Conservation (phyloP, 2,329 filamentous ascomycete genomes). For the Epichloe scottii region DNA sequence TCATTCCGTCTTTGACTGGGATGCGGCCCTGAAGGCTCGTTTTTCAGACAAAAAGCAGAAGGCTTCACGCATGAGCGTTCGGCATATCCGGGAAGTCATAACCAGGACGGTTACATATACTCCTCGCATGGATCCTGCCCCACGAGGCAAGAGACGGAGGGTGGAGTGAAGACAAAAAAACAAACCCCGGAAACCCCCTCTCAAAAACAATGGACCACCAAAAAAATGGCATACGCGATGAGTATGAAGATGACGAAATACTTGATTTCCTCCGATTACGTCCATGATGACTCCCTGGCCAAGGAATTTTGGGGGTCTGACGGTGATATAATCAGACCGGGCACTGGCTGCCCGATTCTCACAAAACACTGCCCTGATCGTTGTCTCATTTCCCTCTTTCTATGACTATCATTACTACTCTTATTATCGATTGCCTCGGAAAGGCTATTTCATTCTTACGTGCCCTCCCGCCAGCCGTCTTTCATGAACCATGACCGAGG, state of each 20-base stretch:
- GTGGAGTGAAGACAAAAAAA: conserved; percentile 24
- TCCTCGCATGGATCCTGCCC: conserved; percentile 73
- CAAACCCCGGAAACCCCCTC: background rate
- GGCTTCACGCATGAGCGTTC: conserved; percentile 46
- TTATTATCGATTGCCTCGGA: background rate
- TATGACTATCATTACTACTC: background rate
- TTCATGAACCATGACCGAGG: background rate
- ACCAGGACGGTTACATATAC: conserved; percentile 93
- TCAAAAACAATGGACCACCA: background rate
- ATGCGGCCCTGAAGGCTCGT: conserved; percentile 53
- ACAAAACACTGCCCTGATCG: background rate
- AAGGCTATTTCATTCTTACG: background rate
- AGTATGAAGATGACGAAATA: background rate
- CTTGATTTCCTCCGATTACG: conserved; percentile 5
- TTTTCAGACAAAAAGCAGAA: conserved; percentile 50
- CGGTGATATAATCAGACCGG: background rate
- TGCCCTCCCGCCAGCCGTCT: background rate
- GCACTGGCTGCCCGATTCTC: conserved; percentile 1
- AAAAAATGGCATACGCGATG: background rate
- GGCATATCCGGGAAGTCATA: conserved; percentile 75
- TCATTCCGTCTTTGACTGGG: conserved; percentile 69
- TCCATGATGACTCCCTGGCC: conserved; percentile 2
- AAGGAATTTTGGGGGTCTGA: background rate
- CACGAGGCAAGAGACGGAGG: conserved; percentile 86
- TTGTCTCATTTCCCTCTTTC: background rate